Evolutionary conservation across 176 grass and related monocot genomes (phyloP), one percentile per base, ranked within the genome.

Genomic region (Triticum turgidum): DNA sequence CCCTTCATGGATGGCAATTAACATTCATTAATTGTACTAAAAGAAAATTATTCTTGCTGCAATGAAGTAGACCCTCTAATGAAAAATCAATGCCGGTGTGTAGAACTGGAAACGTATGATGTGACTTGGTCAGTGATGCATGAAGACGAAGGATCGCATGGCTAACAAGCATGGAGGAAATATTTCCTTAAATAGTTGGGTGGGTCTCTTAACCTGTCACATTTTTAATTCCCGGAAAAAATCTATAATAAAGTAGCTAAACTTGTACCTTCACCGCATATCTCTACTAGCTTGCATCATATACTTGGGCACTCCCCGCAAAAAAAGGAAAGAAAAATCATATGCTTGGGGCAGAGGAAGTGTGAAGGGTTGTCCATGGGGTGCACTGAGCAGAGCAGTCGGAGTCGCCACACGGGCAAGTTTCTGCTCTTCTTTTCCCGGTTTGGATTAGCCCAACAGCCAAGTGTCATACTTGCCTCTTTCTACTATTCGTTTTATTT

Each of bases 1-100:
- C 18, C 18, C 32, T 77, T 78, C 76, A 80, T 64, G 59, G n/a
- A 22, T 49, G 42, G 72, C 72, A 49, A 29, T 80, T 80, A 65
- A 65, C 59, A 11, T 80, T 13, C 14, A 45, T 39, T 61, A 29
- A 63, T 20, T 64, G 25, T 6, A 14, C 34, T 41, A 22, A 13
- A 22, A 25, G 3, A 24, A 59, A 61, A 59, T 7, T 61, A 79
- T 15, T 25, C 20, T 44, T 65, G 13, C 61, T 25, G 38, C 59
- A 80, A 30, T 25, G 14, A 80, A 65, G 61, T 10, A 44, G 41
- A 66, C 18, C 9, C 37, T 44, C 13, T 5, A 13, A 18, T 79
- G n/a, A 54, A 77, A 58, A 35, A 37, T 78, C 25, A 54, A 76
- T 51, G 45, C 73, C 1, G 73, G 25, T 76, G 8, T 11, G 49